A percentile compares a stretch with the other conserved stretches of the same genome.
Evolutionary conservation across 495 filamentous ascomycete species (phyloP).

Genomic region (Cercophora sp.): DNA sequence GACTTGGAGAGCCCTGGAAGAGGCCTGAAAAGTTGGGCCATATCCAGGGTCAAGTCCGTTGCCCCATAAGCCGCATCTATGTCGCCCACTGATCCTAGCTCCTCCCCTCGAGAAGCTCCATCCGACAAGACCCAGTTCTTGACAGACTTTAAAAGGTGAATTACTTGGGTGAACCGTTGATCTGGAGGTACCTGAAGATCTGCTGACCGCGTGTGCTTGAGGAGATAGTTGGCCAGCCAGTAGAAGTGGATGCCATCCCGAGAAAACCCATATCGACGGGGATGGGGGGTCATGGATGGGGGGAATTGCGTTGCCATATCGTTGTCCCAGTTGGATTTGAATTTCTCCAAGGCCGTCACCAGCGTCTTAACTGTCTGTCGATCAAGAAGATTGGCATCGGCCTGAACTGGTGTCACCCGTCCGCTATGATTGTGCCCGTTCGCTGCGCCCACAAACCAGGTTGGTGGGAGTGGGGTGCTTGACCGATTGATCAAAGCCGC

Average conservation of each 20-base stretch:
- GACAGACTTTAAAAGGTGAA: conserved; percentile 54
- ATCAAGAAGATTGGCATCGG: conserved; percentile 23
- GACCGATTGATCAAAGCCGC: conserved; percentile 32
- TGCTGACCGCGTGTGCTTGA: conserved; percentile 42
- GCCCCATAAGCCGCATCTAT: conserved; percentile 59
- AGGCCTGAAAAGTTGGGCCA: conserved; percentile 60
- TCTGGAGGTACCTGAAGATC: conserved; percentile 51
- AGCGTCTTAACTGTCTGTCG: conserved; percentile 33
- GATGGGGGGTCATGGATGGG: conserved; percentile 33
- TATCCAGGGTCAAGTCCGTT: conserved; percentile 59
- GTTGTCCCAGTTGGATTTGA: conserved; percentile 60
- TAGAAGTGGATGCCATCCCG: conserved; percentile 63
- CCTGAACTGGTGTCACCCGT: conserved; percentile 47
- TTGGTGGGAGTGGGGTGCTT: conserved; percentile 44
- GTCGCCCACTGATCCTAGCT: conserved; percentile 53
- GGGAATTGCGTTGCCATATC: conserved; percentile 63
- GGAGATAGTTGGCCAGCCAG: conserved; percentile 54
- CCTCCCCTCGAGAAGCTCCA: conserved; percentile 47
- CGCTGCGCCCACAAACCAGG: conserved; percentile 40
- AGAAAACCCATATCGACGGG: conserved; percentile 57
- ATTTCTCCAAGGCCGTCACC: conserved; percentile 54
- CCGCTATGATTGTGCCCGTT: conserved; percentile 40
- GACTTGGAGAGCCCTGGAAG: conserved; percentile 34
- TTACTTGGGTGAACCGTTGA: conserved; percentile 53
- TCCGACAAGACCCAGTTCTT: conserved; percentile 52